Evolutionary conservation across 192 early-diverging fungal species (phyloP).

Genomic region (Mortierella claussenii): DNA sequence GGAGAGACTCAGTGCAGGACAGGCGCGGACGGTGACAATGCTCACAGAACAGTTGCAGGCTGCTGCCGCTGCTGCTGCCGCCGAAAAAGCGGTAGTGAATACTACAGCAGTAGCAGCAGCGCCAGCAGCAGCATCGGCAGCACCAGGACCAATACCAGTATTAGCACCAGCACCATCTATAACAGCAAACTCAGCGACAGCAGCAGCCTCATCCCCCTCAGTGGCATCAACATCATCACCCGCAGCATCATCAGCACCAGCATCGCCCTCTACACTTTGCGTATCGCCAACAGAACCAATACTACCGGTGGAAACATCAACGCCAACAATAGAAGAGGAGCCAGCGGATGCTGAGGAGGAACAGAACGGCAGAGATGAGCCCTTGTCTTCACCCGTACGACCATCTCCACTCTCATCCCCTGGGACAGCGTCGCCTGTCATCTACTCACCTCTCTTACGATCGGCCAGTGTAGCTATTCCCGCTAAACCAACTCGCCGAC

Average conservation of each 20-base stretch:
- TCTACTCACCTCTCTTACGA: constrained; percentile 22
- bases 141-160: background rate
- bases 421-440: constrained; percentile 12
- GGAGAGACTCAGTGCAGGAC: constrained; percentile 5
- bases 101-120: background rate
- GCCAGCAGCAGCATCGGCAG: background rate
- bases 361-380: background rate
- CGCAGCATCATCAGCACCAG: background rate
- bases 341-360: background rate
- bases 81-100: constrained; percentile 1
- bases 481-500: constrained; percentile 26
- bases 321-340: background rate
- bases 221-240: background rate
- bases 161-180: background rate
- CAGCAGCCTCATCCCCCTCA: background rate
- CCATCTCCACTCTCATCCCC: constrained; percentile 7
- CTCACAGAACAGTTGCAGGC: constrained; percentile 33
- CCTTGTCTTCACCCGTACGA: constrained; percentile 4
- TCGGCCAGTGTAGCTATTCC: constrained; percentile 15
- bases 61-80: constrained; percentile 12
- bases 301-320: background rate
- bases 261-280: background rate
- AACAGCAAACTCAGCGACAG: background rate
- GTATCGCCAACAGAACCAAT: background rate
- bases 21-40: constrained; percentile 21